phyloP scores from a whole-genome alignment of 306 rosid genomes.

The Ormosia emarginata region DNA sequence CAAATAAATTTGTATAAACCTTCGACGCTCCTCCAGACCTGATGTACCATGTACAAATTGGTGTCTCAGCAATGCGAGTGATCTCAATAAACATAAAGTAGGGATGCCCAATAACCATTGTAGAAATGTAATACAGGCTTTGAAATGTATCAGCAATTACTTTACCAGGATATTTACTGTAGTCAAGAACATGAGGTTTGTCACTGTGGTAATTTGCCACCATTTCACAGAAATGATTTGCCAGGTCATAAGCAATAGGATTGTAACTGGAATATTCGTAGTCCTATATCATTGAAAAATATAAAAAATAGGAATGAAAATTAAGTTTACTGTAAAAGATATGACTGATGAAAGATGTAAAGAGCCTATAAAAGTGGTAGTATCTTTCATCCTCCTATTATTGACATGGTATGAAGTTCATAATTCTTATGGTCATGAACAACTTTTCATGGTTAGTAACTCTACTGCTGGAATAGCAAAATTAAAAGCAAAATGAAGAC shows the following conservation, averaged over 20 bases:
- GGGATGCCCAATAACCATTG: background rate
- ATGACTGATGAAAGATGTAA: background rate
- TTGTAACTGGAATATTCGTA: constrained; percentile 86
- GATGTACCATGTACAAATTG: constrained; percentile 27
- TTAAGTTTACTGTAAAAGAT: background rate
- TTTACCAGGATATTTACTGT: constrained; percentile 75
- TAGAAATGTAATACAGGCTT: background rate
- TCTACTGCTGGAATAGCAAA: background rate
- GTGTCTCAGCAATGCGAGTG: constrained; percentile 8
- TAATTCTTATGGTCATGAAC: background rate
- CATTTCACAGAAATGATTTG: constrained; percentile 97
- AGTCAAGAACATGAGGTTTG: constrained; percentile 83
- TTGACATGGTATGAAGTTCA: background rate
- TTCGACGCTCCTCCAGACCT: constrained; percentile 72
- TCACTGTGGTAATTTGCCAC: constrained; percentile 86
- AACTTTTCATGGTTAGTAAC: background rate
- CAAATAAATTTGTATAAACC: constrained; percentile 57
- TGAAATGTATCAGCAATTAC: constrained; percentile 26
- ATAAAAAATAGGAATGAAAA: background rate
- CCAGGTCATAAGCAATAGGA: constrained; percentile 78
- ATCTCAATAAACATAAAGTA: background rate
- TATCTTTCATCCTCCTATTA: background rate
- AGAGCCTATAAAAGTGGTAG: background rate
- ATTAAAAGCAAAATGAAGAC: background rate
- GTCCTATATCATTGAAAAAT: constrained; percentile 46